Evolutionary conservation across 345 rosid genomes (phyloP), one percentile per base, ranked within the genome.

Genomic region (Aethionema arabicum): DNA sequence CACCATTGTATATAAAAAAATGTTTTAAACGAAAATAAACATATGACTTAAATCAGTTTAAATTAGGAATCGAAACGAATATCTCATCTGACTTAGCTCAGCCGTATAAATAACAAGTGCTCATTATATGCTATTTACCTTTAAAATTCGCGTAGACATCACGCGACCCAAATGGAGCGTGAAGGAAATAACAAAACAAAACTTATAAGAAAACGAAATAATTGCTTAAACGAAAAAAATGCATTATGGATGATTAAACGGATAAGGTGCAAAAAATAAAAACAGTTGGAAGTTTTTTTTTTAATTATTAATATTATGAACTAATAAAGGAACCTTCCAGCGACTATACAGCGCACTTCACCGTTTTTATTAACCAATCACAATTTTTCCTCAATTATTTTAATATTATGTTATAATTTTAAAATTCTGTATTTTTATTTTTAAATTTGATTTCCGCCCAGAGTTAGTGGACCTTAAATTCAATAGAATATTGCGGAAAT

Each of bases 301-400:
- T 21, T 21, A 21, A 21, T 21, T 1, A 21, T 21, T 21, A n/a
- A n/a, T n/a, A 21, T 21, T 21, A 21, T 21, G 27, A 21, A 21
- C 2, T 21, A 21, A 63, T 50, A 31, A 57, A 63, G 39, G 27
- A 63, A 63, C 54, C 69, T 57, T 70, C 75, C 69, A 58, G 61
- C 70, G 0, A 42, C 70, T 60, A 64, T 50, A 59, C 70, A 64
- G 43, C 61, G 45, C 56, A 71, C 60, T 36, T 31, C 69, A 44
- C 75, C 75, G 75, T 51, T 58, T 71, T 45, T 58, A 10, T 58
- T 41, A 51, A 58, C 75, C 75, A 71, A 71, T 71, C 66, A 51
- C 48, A 64, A 42, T 65, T 47, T 59, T 15, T 12, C n/a, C n/a
- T n/a, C n/a, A n/a, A n/a, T n/a, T n/a, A n/a, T n/a, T 33, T 5